phyloP scores from a whole-genome alignment of 192 early-diverging fungal species.

The Pilaira anomala region DNA sequence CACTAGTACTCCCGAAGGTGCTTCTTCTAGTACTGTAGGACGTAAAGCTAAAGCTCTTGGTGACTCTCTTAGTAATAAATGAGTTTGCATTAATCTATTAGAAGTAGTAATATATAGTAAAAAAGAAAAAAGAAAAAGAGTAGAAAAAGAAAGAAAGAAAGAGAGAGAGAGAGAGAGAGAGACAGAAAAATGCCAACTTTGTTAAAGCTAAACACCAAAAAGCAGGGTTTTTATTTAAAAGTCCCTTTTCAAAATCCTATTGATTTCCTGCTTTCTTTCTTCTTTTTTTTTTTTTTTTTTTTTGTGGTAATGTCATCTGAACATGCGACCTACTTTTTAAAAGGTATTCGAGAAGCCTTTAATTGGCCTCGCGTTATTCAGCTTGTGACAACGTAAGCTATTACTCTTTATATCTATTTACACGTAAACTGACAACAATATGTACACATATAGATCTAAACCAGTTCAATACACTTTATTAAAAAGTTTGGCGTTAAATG shows the following conservation, averaged over 20 bases:
- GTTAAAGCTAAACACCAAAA: too few relatives aligned
- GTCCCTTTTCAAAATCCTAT: too few relatives aligned
- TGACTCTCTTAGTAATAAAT: conserved; percentile 41
- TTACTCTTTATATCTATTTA: not conserved
- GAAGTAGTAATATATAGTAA: not conserved
- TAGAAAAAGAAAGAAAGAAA: not conserved
- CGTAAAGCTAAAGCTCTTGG: conserved; percentile 63
- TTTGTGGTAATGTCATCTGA: too few relatives aligned
- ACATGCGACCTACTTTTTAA: not conserved
- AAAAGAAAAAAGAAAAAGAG: not conserved
- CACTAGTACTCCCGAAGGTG: conserved; percentile 32
- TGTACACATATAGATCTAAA: conserved; percentile 23
- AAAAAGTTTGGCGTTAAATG: conserved; percentile 29
- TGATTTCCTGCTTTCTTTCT: too few relatives aligned
- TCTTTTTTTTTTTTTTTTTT: too few relatives aligned
- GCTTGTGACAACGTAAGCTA: conserved; percentile 28
- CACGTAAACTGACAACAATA: not conserved
- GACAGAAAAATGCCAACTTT: too few relatives aligned
- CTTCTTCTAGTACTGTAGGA: conserved; percentile 43
- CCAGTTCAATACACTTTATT: conserved; percentile 24
- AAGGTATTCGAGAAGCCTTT: conserved; percentile 23
- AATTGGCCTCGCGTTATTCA: conserved; percentile 33
- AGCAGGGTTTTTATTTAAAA: too few relatives aligned
- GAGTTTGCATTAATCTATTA: conserved; percentile 31
- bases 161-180: too few relatives aligned